A percentile compares a stretch with the other conserved stretches of the same genome.
phyloP scores from a whole-genome alignment of 306 rosid genomes.

The Quercus variabilis region DNA sequence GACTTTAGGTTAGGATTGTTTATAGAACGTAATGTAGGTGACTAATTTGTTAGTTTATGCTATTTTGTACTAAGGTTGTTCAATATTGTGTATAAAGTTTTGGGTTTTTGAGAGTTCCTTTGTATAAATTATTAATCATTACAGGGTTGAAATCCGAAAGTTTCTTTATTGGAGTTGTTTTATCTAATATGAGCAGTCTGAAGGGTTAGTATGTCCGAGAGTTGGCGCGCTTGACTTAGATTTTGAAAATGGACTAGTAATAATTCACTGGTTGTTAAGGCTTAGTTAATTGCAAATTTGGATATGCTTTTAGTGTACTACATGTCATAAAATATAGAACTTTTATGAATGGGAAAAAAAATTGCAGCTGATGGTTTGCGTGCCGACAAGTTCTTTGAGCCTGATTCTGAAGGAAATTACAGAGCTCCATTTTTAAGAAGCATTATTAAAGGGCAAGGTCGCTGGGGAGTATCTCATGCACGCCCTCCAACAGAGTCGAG shows the following conservation, averaged over 20 bases:
- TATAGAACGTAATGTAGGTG: not conserved
- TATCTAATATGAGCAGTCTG: not conserved
- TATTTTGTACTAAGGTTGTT: not conserved
- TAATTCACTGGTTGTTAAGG: not conserved
- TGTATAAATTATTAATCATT: not conserved
- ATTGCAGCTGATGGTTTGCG: slow-evolving; percentile 86
- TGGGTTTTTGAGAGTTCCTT: not conserved
- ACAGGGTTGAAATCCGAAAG: not conserved
- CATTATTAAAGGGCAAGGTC: slow-evolving; percentile 61
- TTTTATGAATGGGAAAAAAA: slow-evolving; percentile 10
- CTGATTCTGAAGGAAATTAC: slow-evolving; percentile 59
- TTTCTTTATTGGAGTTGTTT: not conserved
- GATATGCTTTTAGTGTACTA: not conserved
- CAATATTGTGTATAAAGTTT: not conserved
- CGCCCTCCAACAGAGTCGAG: slow-evolving; percentile 96
- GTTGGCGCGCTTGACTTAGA: not conserved
- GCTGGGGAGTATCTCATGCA: slow-evolving; percentile 98
- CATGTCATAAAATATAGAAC: not conserved
- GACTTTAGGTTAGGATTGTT: not conserved
- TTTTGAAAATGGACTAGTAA: not conserved
- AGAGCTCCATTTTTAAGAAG: slow-evolving; percentile 79
- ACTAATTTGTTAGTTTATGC: not conserved
- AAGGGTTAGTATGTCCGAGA: not conserved
- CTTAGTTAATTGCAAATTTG: not conserved
- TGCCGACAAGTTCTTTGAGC: slow-evolving; percentile 88